Percentiles rank a stretch among this genome's conserved stretches.
Evolutionary conservation across 805 yeast genomes (phyloP).

Genomic region (Hanseniaspora guilliermondii): DNA sequence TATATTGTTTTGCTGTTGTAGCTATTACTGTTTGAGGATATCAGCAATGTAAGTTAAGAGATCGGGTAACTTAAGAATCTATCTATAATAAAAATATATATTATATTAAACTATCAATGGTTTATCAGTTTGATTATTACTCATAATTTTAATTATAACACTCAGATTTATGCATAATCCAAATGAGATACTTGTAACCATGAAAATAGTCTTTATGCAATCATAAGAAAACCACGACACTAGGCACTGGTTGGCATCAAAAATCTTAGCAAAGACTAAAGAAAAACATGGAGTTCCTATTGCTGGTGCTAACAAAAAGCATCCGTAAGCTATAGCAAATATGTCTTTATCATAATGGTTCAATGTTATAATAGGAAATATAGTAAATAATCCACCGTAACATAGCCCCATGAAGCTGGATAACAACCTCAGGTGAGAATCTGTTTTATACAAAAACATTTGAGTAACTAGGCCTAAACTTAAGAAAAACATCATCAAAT

Average conservation of each 20-base stretch:
- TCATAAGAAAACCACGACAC: slow-evolving; percentile 2
- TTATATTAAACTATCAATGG: not conserved
- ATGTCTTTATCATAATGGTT: slow-evolving; percentile 78
- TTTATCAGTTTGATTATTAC: not conserved
- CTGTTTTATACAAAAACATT: slow-evolving; percentile 20
- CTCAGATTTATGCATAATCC: not conserved
- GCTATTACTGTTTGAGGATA: too few relatives aligned
- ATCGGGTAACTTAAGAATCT: too few relatives aligned
- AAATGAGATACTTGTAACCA: slow-evolving; percentile 5
- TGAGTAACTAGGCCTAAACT: slow-evolving; percentile 31
- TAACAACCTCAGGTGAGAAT: slow-evolving; percentile 20
- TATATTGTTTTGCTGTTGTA: too few relatives aligned
- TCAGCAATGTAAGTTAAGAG: too few relatives aligned
- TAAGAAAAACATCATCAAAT: slow-evolving; percentile 27
- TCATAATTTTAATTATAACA: not conserved
- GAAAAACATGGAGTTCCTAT: slow-evolving; percentile 62
- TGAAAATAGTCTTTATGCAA: slow-evolving; percentile 1
- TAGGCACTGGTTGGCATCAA: slow-evolving; percentile 33
- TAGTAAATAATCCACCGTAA: slow-evolving; percentile 77
- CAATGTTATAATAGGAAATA: slow-evolving; percentile 74
- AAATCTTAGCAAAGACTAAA: slow-evolving; percentile 50
- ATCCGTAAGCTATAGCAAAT: slow-evolving; percentile 88
- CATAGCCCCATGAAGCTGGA: slow-evolving; percentile 51
- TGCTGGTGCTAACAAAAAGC: slow-evolving; percentile 81
- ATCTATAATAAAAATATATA: not conserved